A percentile compares a stretch with the other conserved stretches of the same genome.
phyloP scores from a whole-genome alignment of 208 protist species.

The Borovskyia barvae region DNA sequence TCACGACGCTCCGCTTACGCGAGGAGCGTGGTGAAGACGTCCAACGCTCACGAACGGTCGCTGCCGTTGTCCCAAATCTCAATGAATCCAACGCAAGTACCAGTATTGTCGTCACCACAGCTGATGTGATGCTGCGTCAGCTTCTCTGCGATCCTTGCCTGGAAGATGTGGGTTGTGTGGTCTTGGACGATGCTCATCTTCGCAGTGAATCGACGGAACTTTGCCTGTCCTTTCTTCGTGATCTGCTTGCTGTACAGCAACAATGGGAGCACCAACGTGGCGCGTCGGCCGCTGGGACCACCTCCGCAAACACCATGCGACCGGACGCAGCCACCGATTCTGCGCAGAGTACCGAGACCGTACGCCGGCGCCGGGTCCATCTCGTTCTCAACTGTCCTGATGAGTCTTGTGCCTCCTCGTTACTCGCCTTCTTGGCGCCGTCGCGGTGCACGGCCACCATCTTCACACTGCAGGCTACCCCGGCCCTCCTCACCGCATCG shows the following conservation, averaged over 20 bases:
- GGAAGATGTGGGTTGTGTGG: slow-evolving; percentile 65
- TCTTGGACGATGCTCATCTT: slow-evolving; percentile 84
- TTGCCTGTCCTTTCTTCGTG: slow-evolving; percentile 64
- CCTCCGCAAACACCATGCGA: not conserved
- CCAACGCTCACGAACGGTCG: slow-evolving; percentile 38
- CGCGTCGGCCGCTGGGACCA: slow-evolving; percentile 2
- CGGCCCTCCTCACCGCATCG: slow-evolving; percentile 3
- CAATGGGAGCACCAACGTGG: slow-evolving; percentile 22
- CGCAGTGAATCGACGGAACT: slow-evolving; percentile 69
- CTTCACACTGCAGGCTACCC: slow-evolving; percentile 11
- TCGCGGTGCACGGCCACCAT: slow-evolving; percentile 20
- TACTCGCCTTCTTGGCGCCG: slow-evolving; percentile 55
- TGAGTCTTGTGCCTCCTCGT: slow-evolving; percentile 40
- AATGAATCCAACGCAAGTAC: slow-evolving; percentile 56
- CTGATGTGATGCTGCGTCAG: slow-evolving; percentile 80
- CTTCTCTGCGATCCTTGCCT: slow-evolving; percentile 81
- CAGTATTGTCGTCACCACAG: slow-evolving; percentile 71
- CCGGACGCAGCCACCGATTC: not conserved
- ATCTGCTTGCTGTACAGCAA: slow-evolving; percentile 30
- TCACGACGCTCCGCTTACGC: slow-evolving; percentile 66
- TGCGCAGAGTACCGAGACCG: slow-evolving; percentile 3
- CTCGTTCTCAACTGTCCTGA: slow-evolving; percentile 75
- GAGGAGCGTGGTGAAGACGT: slow-evolving; percentile 85
- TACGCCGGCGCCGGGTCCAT: slow-evolving; percentile 26
- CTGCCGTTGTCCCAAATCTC: slow-evolving; percentile 32